Base-by-base conservation (phyloP, 2,329 filamentous ascomycete genomes). In the Cladorrhinum sp. region DNA sequence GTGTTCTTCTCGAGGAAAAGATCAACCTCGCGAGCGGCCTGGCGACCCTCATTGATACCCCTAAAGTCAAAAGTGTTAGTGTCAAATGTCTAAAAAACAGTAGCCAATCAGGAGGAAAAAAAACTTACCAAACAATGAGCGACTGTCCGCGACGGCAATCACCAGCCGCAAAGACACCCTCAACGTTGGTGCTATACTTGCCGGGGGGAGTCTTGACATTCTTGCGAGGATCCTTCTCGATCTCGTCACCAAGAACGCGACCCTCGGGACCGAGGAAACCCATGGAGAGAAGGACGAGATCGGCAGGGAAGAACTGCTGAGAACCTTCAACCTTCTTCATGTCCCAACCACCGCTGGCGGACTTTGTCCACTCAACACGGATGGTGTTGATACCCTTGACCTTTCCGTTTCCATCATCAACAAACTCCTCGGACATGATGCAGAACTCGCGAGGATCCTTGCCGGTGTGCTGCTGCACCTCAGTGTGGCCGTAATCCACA, bases 371-470 rank as follows among this genome's bases (percentile, higher is more conserved):
- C 75, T 97, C 93, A 49, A 98, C 93, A 58, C 93, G 92, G 61
- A 95, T 86, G 49, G 92, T 96, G 78, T 95, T 96, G 82, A 98
- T 96, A 65, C 93, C 93, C 81, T 92, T 96, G 72, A 98, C 92
- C 66, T 89, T 88, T 73, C 93, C 93, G 54, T 78, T 85, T 64
- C 92, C 93, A 69, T 96, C 92, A 66, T 93, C 91, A 63, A 96
- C 91, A 68, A 98, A 98, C 70, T 96, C 91, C 79, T 96, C 93
- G 18, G 92, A 96, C 92, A 97, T 96, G 78, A 98, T 92, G 80
- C 93, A 97, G 82, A 90, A 98, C 79, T 97, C 93, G 69, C 93
- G 92, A 61, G 93, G 93, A 71, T 97, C 93, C 74, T 93, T 93
- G 77, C 93, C 93, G 81, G 93, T 93, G 80, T 97, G 93, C 68